A percentile compares a stretch with the other conserved stretches of the same genome.
Evolutionary conservation across 139 green algal species (phyloP).

Genomic region (Chlorella sp.): DNA sequence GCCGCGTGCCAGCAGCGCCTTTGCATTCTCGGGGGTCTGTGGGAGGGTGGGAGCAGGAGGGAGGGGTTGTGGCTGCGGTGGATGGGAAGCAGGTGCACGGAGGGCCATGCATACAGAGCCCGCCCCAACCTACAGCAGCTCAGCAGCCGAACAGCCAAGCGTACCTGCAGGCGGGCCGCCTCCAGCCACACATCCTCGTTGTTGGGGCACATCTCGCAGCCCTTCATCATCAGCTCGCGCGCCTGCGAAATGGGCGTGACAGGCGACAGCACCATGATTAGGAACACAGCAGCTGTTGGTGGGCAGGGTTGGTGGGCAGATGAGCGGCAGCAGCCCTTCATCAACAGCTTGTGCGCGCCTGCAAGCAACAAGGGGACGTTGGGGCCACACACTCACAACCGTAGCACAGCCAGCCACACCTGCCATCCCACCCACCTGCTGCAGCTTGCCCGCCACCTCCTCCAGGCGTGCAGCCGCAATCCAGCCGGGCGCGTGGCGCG

Average conservation of each 20-base stretch:
- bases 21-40: slow-evolving; percentile 71
- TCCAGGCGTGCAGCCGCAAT: slow-evolving; percentile 94
- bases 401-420: no score
- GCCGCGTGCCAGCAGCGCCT: slow-evolving; percentile 90
- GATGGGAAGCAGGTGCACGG: neutral
- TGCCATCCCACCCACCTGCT: slow-evolving; percentile 35
- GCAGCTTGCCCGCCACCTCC: slow-evolving; percentile 78
- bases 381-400: no score
- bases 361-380: no score
- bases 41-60: neutral
- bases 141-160: no score
- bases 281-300: neutral
- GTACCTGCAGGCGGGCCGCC: slow-evolving; percentile 84
- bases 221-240: slow-evolving; percentile 75
- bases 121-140: no score
- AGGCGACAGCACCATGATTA: no score
- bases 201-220: slow-evolving; percentile 93
- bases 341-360: no score
- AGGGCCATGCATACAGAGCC: no score
- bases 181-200: slow-evolving; percentile 98
- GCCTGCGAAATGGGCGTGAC: slow-evolving; percentile 56
- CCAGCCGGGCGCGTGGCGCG: slow-evolving; percentile 96
- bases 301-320: no score
- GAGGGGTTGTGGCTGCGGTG: neutral
- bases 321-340: no score